phyloP scores from a whole-genome alignment of 805 yeast species.

The Torulaspora delbrueckii region DNA sequence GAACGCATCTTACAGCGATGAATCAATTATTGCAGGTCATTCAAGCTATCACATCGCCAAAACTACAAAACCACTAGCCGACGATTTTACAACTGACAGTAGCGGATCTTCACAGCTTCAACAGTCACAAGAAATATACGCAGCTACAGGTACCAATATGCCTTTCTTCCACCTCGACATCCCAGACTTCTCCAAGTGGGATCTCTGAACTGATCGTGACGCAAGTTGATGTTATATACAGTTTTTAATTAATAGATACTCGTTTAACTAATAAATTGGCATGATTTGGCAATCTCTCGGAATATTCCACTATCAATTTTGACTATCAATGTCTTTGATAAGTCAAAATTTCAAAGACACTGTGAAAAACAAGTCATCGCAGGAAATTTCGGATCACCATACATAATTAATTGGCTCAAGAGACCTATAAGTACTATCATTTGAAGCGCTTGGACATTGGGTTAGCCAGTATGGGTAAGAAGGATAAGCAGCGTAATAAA shows the following conservation, averaged over 20 bases:
- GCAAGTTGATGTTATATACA: neutral
- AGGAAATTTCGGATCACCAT: neutral
- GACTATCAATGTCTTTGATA: neutral
- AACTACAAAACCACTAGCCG: conserved; percentile 15
- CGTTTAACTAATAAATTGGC: neutral
- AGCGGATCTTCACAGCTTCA: neutral
- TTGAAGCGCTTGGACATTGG: too few relatives aligned
- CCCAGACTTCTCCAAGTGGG: conserved; percentile 35
- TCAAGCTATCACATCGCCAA: conserved; percentile 31
- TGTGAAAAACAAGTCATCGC: neutral
- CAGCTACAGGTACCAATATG: conserved; percentile 32
- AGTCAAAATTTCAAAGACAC: neutral
- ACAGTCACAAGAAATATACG: conserved; percentile 16
- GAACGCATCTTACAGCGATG: conserved; percentile 37
- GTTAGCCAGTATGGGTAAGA: conserved; percentile 10
- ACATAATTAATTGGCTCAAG: neutral
- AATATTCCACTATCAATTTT: too few relatives aligned
- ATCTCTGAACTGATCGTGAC: conserved; percentile 11
- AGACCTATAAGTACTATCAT: neutral
- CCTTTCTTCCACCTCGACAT: conserved; percentile 37
- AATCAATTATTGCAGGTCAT: conserved; percentile 33
- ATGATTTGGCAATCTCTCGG: too few relatives aligned
- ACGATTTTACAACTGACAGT: conserved; percentile 9
- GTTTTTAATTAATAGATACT: too few relatives aligned
- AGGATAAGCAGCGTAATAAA: conserved; percentile 18